Evolutionary conservation across 345 rosid genomes (phyloP).

Genomic region (Brassica rapa): DNA sequence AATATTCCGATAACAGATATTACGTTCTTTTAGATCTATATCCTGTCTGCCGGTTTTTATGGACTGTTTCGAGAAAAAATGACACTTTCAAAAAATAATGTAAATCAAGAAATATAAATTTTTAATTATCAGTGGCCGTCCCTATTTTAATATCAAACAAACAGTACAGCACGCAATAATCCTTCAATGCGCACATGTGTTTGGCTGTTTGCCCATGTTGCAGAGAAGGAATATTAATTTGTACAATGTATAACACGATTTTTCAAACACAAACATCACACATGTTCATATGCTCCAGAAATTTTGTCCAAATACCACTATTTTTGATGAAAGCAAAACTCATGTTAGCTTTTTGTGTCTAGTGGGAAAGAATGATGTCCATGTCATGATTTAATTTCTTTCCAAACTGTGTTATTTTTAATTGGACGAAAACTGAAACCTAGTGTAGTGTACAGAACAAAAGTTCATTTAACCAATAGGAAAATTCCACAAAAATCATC

Average conservation of each 20-base stretch:
- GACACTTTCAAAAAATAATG: slow-evolving; percentile 5
- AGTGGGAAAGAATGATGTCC: background rate
- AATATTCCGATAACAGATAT: slow-evolving; percentile 13
- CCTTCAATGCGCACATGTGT: slow-evolving; percentile 29
- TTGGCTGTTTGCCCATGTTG: slow-evolving; percentile 36
- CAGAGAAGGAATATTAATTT: slow-evolving; percentile 7
- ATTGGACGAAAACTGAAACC: background rate
- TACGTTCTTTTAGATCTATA: slow-evolving; percentile 9
- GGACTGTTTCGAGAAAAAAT: background rate
- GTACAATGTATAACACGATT: slow-evolving; percentile 21
- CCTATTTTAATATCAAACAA: slow-evolving; percentile 16
- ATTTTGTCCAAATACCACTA: background rate
- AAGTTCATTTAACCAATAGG: background rate
- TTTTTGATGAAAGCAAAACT: background rate
- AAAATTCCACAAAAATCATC: background rate
- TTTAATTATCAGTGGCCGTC: slow-evolving; percentile 4
- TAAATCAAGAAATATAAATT: background rate
- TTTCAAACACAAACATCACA: slow-evolving; percentile 24
- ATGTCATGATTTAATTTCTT: background rate
- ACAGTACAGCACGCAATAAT: slow-evolving; percentile 9
- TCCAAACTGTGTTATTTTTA: background rate
- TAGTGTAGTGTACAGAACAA: background rate
- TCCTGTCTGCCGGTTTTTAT: background rate
- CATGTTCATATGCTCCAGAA: background rate
- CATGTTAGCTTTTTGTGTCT: background rate